Evolutionary conservation across 495 filamentous ascomycete genomes (phyloP).

Genomic region (Aspergillus avenaceus): DNA sequence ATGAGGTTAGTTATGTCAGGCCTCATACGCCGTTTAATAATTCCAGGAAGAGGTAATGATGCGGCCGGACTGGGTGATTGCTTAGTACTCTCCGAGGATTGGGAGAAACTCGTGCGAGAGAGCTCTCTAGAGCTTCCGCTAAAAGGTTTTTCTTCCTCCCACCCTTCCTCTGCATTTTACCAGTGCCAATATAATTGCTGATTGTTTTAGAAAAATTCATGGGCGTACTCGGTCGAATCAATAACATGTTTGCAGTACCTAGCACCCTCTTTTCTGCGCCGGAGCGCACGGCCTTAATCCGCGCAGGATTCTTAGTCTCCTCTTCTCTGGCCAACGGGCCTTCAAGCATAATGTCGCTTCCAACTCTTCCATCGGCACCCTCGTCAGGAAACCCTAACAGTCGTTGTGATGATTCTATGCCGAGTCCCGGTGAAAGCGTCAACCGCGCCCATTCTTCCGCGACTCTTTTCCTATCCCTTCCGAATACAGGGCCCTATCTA

Average conservation of each 20-base stretch:
- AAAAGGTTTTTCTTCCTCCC: constrained; percentile 41
- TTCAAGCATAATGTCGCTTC: constrained; percentile 49
- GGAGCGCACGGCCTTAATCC: constrained; percentile 57
- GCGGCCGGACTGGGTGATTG: constrained; percentile 63
- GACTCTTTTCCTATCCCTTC: constrained; percentile 61
- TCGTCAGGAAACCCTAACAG: constrained; percentile 49
- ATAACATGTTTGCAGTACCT: constrained; percentile 48
- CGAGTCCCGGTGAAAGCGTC: background rate
- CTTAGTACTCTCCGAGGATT: constrained; percentile 59
- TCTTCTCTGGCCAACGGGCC: constrained; percentile 43
- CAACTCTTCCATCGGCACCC: constrained; percentile 45
- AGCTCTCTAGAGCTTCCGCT: constrained; percentile 42
- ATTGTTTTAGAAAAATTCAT: constrained; percentile 48
- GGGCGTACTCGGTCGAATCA: constrained; percentile 49
- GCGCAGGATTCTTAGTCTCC: constrained; percentile 67
- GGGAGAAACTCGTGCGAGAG: constrained; percentile 52
- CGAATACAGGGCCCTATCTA: constrained; percentile 69
- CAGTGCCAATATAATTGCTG: background rate
- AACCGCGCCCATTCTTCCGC: constrained; percentile 26
- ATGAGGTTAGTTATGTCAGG: constrained; percentile 58
- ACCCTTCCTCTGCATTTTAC: background rate
- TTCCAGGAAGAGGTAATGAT: constrained; percentile 61
- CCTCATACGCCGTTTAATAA: constrained; percentile 58
- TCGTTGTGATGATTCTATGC: constrained; percentile 12
- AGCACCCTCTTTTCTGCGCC: constrained; percentile 41